These are phyloP conservation scores for Pseudocercospora eumusae DNA, from an alignment of 2,329 filamentous ascomycete genomes.

Conservation along the genomic window DNA sequence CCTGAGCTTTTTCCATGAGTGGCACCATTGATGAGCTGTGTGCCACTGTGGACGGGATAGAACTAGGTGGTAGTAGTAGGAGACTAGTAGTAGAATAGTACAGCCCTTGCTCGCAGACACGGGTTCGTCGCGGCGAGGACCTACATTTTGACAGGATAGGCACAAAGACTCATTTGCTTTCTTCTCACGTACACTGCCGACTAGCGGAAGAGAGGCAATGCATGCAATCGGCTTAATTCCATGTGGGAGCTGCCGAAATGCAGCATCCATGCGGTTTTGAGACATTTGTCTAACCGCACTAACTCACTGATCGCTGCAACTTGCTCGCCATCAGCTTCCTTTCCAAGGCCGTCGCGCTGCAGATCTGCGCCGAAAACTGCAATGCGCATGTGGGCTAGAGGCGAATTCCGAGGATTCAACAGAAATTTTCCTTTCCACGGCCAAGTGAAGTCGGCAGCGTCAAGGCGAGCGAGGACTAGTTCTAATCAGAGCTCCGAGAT, in stretches of 20 bases:
- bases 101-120: background rate
- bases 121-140: background rate
- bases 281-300: constrained; percentile 2
- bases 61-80: background rate
- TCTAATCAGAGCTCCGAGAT: constrained; percentile 7
- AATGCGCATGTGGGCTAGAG: background rate
- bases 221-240: constrained; percentile 13
- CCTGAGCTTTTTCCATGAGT: background rate
- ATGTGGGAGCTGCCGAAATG: constrained; percentile 8
- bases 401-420: constrained; percentile 6
- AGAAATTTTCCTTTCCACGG: background rate
- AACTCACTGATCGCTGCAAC: constrained; percentile 1
- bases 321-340: constrained; percentile 3
- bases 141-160: background rate
- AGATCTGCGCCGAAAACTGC: constrained; percentile 1
- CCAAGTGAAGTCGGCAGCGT: constrained; percentile 3
- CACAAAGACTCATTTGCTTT: background rate
- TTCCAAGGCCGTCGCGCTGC: constrained; percentile 4
- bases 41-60: background rate
- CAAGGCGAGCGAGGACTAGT: background rate
- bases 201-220: constrained; percentile 9
- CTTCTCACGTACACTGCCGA: constrained; percentile 5
- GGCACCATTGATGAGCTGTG: background rate
- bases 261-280: constrained; percentile 9
- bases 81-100: too few relatives aligned